Evolutionary conservation across 305 asterid species (phyloP).

Genomic region (Fraxinus platypoda): DNA sequence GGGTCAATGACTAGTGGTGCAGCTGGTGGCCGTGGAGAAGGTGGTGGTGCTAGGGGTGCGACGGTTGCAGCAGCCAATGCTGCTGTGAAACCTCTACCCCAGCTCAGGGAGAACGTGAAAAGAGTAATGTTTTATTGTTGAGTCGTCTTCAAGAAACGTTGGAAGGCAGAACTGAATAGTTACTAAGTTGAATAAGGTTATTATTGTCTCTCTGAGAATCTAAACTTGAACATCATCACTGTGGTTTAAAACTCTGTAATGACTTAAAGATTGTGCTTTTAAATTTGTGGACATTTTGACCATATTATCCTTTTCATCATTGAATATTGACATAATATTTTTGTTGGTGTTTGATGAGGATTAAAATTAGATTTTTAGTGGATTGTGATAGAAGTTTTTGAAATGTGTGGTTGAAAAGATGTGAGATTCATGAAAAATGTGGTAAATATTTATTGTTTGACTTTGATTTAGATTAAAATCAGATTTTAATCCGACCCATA

Average conservation of each 20-base stretch:
- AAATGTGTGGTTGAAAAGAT: too few relatives aligned
- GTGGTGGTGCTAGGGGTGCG: conserved; percentile 51
- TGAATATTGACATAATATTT: not conserved
- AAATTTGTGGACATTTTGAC: not conserved
- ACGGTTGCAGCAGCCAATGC: conserved; percentile 53
- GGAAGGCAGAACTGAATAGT: not conserved
- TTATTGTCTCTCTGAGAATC: not conserved
- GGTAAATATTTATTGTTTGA: too few relatives aligned
- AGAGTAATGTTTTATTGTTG: conserved; percentile 92
- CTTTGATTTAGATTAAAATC: too few relatives aligned
- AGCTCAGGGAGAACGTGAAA: conserved; percentile 82
- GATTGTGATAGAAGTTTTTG: too few relatives aligned
- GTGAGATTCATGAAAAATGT: too few relatives aligned
- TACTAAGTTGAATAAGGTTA: not conserved
- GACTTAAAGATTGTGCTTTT: not conserved
- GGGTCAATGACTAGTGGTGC: conserved; percentile 73
- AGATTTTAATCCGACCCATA: too few relatives aligned
- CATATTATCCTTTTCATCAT: not conserved
- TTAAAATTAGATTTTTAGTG: too few relatives aligned
- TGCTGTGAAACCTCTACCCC: conserved; percentile 87
- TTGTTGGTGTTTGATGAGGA: too few relatives aligned
- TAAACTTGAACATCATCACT: not conserved
- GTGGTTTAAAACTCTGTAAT: not conserved
- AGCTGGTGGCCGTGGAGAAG: conserved; percentile 44
- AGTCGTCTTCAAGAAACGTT: not conserved